phyloP scores from a whole-genome alignment of 1,284 basidiomycete species.

The Farysia itapuensis region DNA sequence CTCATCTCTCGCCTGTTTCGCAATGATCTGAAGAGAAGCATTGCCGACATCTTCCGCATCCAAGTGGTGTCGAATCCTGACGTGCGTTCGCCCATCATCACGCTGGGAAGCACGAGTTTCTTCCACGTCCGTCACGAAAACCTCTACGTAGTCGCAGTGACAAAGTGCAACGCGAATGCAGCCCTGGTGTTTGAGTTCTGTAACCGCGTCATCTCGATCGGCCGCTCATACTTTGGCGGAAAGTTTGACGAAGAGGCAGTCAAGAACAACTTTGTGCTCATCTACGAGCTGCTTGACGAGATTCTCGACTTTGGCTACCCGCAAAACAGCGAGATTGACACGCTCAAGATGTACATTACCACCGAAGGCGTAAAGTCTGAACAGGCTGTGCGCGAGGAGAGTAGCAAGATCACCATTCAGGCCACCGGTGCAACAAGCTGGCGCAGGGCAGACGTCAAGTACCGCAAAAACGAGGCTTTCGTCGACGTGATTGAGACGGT shows the following conservation, averaged over 20 bases:
- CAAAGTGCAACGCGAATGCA: slow-evolving; percentile 97
- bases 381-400: slow-evolving; percentile 79
- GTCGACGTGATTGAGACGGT: slow-evolving; percentile 97
- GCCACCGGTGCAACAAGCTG: slow-evolving; percentile 92
- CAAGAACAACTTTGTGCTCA: slow-evolving; percentile 85
- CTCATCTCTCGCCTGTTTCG: slow-evolving; percentile 57
- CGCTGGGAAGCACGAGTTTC: slow-evolving; percentile 93
- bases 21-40: slow-evolving; percentile 50
- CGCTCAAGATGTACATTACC: slow-evolving; percentile 95
- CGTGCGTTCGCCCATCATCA: slow-evolving; percentile 94
- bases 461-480: slow-evolving; percentile 97
- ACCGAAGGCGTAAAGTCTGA: slow-evolving; percentile 90
- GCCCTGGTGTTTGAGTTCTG: slow-evolving; percentile 97
- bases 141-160: slow-evolving; percentile 89
- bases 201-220: slow-evolving; percentile 91
- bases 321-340: slow-evolving; percentile 98
- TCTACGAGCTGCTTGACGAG: slow-evolving; percentile 63
- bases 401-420: slow-evolving; percentile 92
- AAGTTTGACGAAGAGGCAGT: slow-evolving; percentile 93
- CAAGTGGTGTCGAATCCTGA: slow-evolving; percentile 97
- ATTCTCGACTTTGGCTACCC: slow-evolving; percentile 99
- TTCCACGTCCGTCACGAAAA: slow-evolving; percentile 95
- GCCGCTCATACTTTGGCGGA: slow-evolving; percentile 91
- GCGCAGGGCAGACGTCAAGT: slow-evolving; percentile 90
- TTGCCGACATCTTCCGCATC: slow-evolving; percentile 62